These are phyloP conservation scores for Chloromonas sp. DNA, from an alignment of 163 green algal genomes.

Conservation along the genomic window DNA sequence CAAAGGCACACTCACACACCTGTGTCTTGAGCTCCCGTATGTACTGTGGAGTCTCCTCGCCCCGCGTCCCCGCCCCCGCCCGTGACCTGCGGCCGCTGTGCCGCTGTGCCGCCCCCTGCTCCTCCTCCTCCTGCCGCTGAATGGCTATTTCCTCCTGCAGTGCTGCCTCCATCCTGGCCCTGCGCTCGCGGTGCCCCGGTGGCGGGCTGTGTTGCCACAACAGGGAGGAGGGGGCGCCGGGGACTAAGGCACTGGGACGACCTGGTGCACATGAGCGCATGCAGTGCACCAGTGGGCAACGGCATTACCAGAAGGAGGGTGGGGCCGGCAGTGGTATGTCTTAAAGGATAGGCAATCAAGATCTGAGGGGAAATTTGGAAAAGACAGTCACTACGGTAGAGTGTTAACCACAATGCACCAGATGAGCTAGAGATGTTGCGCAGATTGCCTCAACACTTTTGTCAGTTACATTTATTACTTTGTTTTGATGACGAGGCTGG, in stretches of 20 bases:
- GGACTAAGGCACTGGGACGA: neutral
- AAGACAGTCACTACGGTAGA: neutral
- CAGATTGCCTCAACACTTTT: too few species aligned
- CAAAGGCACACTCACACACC: conserved; percentile 8
- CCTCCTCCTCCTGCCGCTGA: neutral
- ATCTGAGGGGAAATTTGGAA: too few species aligned
- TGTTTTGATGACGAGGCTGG: too few species aligned
- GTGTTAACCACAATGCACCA: neutral
- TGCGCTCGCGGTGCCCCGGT: too few species aligned
- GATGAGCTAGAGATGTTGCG: too few species aligned
- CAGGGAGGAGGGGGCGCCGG: too few species aligned
- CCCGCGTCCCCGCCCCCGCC: too few species aligned
- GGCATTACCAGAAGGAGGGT: neutral
- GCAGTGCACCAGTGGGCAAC: too few species aligned
- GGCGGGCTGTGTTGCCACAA: neutral
- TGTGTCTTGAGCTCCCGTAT: conserved; percentile 32
- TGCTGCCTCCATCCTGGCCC: neutral
- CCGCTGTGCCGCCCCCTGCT: neutral
- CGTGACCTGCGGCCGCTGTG: neutral
- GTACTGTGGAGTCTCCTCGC: conserved; percentile 5
- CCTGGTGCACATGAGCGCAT: neutral
- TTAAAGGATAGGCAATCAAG: neutral
- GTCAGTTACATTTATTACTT: too few species aligned
- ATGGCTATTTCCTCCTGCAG: neutral
- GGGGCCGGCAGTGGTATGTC: neutral